Base-by-base conservation (phyloP, 1,284 basidiomycete species). In the Lentinula novae-zelandiae region DNA sequence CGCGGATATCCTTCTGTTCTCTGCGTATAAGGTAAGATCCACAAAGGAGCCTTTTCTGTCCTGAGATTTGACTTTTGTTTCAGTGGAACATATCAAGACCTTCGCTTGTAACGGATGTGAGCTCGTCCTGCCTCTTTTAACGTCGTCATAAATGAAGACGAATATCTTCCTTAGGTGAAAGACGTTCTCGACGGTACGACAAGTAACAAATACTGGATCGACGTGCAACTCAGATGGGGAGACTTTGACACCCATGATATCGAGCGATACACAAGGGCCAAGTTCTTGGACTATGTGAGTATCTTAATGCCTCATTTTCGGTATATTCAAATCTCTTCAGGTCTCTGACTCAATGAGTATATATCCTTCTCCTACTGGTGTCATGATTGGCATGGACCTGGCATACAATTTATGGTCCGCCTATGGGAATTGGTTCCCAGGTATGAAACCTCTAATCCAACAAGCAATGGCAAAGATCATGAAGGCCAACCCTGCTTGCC, bases 391-490 rank as follows among this genome's bases (percentile, higher is more conserved):
- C 72, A 94, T 99, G 87, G 95, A 99, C 73, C 77, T 99, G 62
- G 96, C 96, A 0, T 99, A 99, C 81, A 99, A 98, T 77, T 74
- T 98, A 64, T 97, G 97, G 90, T 96, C 95, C n/a, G 96, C 94
- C 1, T 99, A 98, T 71, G 97, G 96, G 63, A 96, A 97, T 73
- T 99, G 95, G 95, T 98, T 98, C 90, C 96, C 97, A 15, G 96
- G 96, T 58, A 86, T 96, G 84, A 99, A 99, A 79, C 95, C 96
- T 3, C 83, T 99, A 63, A 90, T 99, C 64, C 96, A 98, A 76
- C 96, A 98, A 77, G 97, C 96, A 3, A 98, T 99, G 95, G 93
- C 92, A 50, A 99, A 99, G 84, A 93, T 99, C 75, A 97, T 98
- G 95, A 96, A 96, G 74, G 95, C 95, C 51, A 96, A 97, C 69